Evolutionary conservation across 352 stramenopile species (phyloP), one percentile per base, ranked within the genome.

Genomic region (Phytophthora capsici): DNA sequence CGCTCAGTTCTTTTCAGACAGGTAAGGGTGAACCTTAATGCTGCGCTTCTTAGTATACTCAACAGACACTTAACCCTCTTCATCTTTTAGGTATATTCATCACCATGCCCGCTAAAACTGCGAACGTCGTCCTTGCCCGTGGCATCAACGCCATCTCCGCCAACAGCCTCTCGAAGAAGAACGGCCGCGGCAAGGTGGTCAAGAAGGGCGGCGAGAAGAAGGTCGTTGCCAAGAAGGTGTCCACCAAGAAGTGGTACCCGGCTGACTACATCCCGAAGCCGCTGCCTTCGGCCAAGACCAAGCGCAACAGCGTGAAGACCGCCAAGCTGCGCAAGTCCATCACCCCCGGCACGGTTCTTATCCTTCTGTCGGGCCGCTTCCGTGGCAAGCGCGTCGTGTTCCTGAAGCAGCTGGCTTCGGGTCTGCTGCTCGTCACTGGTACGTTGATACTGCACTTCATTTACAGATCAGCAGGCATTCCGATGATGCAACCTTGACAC

Each of bases 381-480:
- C 89, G 94, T 74, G 97, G 97, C 82, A 99, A 99, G 90, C 93
- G 97, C 67, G 96, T 99, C 8, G 96, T 99, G 13, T 99, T 98
- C 80, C 88, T 99, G 28, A 99, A 99, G 77, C 86, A 98, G 66
- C 85, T 99, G 28, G 89, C 94, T 59, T 99, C 96, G 37, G 98
- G 98, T 62, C 84, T 98, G 57, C 81, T 99, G 23, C 86, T 99
- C 17, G 97, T 99, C 20, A 98, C 96, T 45, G 91, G 90, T 97
- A 77, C 73, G 85, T 77, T 28, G 5, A 40, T 38, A 4, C 13
- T 52, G 17, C 10, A 25, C n/a, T n/a, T n/a, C n/a, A n/a, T n/a
- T n/a, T 28, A 12, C 19, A 2, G 12, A 2, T 36, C 12, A 40
- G 17, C 34, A 25, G 51, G 17, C n/a, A 77, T 87, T 87, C 76